Base-by-base conservation (phyloP, 345 rosid species). In the Salix caprea region DNA sequence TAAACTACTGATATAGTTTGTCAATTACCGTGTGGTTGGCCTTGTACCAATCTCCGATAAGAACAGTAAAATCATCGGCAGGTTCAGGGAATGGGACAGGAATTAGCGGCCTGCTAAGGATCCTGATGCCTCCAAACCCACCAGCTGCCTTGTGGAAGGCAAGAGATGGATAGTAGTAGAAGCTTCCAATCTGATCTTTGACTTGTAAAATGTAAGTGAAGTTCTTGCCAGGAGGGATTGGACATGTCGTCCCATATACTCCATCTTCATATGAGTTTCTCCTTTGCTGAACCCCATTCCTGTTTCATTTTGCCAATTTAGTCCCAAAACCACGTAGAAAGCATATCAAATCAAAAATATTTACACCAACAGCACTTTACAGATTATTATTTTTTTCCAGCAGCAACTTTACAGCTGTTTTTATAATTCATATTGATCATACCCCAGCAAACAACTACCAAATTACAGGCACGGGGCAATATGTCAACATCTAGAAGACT, bases 251-350 rank as follows among this genome's bases (percentile, higher is more conserved):
- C 36, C 97, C 98, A 61, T 86, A 37, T 0, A 92, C 96, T 18
- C 97, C 98, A 70, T 94, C 98, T 79, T 92, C 93, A 90, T 91
- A 94, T 37, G 98, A 94, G 80, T 90, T 92, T 83, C 87, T 94
- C 89, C 98, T 89, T 73, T 92, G 96, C 65, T 94, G 92, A 14
- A 92, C 82, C 48, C 98, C 98, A 77, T 94, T 94, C 97, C 98
- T 91, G 66, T 24, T 36, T 6, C 19, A 26, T 15, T 18, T 48
- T 39, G 11, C 37, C 13, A 7, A 26, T 3, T 64, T 5, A 62
- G 54, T 28, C 54, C 52, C 50, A 14, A 10, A n/a, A 18, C 8
- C 75, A 40, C 24, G 2, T 11, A 30, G 2, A 30, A 30, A 30
- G 32, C 32, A 30, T 30, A 30, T 30, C 32, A 30, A 30, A 30